Conservation (phyloP, 371 early-diverging fungal species). For the Apophysomyces variabilis region DNA sequence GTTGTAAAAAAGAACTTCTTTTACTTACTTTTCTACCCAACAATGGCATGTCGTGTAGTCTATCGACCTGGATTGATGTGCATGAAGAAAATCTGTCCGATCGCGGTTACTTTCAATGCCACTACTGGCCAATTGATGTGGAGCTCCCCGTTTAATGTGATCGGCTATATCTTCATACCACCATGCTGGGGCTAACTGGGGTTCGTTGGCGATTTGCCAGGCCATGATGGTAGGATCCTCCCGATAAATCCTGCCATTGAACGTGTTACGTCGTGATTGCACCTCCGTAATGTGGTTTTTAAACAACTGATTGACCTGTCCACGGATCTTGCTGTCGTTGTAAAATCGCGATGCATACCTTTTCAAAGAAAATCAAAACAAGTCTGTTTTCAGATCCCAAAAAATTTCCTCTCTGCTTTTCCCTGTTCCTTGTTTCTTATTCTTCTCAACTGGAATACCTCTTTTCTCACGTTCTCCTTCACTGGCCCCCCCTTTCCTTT, state of each 20-base stretch:
- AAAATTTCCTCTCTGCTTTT: no score
- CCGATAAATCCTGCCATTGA: constrained; percentile 42
- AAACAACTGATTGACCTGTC: constrained; percentile 33
- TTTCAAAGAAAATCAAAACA: background rate
- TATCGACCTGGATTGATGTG: constrained; percentile 42
- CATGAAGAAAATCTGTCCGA: constrained; percentile 48
- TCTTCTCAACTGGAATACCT: background rate
- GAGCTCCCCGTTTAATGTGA: constrained; percentile 52
- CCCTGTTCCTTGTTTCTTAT: no score
- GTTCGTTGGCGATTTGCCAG: constrained; percentile 55
- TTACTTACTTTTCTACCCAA: constrained; percentile 63
- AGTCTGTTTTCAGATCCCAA: background rate
- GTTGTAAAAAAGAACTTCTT: background rate
- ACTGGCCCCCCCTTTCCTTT: background rate
- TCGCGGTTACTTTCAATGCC: constrained; percentile 61
- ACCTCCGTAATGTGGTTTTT: constrained; percentile 39
- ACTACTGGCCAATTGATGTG: constrained; percentile 56
- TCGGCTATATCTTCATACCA: constrained; percentile 54
- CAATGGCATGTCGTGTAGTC: constrained; percentile 62
- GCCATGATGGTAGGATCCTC: constrained; percentile 51
- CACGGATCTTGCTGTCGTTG: constrained; percentile 25
- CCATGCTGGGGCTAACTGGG: constrained; percentile 39
- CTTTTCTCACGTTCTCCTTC: background rate
- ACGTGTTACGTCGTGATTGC: constrained; percentile 36
- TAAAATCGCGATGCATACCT: constrained; percentile 44